These are phyloP conservation scores for Bacidia gigantensis DNA, from an alignment of 495 filamentous ascomycete genomes.

Conservation along the genomic window DNA sequence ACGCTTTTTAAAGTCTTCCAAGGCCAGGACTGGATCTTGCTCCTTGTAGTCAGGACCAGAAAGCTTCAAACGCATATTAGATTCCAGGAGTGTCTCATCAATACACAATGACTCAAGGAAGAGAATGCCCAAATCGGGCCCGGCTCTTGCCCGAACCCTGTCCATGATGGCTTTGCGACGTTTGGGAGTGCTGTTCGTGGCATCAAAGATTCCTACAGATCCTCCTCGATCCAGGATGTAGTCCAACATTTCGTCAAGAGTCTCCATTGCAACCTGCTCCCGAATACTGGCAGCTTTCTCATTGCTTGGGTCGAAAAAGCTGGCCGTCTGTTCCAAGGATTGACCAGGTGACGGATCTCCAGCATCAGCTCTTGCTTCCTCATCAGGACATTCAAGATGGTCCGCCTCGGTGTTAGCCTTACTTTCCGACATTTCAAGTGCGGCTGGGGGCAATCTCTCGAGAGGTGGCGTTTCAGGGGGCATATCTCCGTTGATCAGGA, in stretches of 20 bases:
- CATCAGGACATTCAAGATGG: background rate
- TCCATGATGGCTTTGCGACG: constrained; percentile 73
- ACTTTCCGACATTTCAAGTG: background rate
- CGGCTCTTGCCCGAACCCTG: constrained; percentile 67
- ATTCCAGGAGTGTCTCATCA: constrained; percentile 70
- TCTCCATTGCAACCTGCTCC: constrained; percentile 84
- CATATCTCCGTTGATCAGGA: constrained; percentile 35
- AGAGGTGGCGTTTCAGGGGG: constrained; percentile 16
- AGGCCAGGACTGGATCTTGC: constrained; percentile 69
- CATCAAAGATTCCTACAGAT: constrained; percentile 94
- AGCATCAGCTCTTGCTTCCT: background rate
- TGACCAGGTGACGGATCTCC: background rate
- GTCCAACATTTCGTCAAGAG: constrained; percentile 78
- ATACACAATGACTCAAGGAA: constrained; percentile 91
- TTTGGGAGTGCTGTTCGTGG: constrained; percentile 86
- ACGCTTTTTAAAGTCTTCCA: constrained; percentile 84
- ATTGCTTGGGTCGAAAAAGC: constrained; percentile 90
- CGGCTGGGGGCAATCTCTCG: constrained; percentile 21
- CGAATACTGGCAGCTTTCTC: constrained; percentile 65
- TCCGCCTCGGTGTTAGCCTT: background rate
- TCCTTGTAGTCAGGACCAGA: constrained; percentile 91
- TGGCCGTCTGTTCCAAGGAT: constrained; percentile 66
- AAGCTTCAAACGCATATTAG: constrained; percentile 97
- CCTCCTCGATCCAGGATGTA: constrained; percentile 72
- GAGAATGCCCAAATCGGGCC: constrained; percentile 72